Base-by-base conservation (phyloP, 2,329 filamentous ascomycete genomes). In the Chaetomium olivaceum region DNA sequence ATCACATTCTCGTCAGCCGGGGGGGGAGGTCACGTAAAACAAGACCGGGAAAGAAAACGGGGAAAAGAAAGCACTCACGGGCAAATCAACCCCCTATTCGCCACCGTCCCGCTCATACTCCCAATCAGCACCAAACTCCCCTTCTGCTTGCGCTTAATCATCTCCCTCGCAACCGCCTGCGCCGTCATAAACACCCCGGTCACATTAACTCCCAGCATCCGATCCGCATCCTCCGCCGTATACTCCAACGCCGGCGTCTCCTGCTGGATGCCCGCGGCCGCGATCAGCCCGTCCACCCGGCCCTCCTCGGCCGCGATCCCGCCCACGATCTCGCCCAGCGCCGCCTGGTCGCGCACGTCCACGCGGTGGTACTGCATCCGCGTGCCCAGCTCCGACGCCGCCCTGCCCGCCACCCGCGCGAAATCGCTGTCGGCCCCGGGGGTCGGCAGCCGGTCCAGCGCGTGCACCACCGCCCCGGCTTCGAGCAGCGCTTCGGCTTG, bases 121-220 rank as follows among this genome's bases (percentile, higher is more conserved):
- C 83, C 87, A 73, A 91, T 88, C 73, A 91, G 77, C 16, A 86
- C 85, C 66, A 91, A 85, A 73, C 86, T 89, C 0, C 88, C 88
- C 6, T 80, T 78, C 29, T 79, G 81, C 64, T 85, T 82, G 31
- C 85, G 80, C 59, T 83, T 82, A 25, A 87, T 80, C 84, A 91
- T 88, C 76, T 95, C 90, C 63, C 89, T 85, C 39, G 93, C 93
- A n/a, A 92, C 91, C 23, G 92, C 92, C 81, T 94, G 91, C 29
- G 92, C 92, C 69, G 92, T 96, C 85, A 93, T 87, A 79, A 92
- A 91, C 31, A 85, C 88, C 14, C 93, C 93, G n/a, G 88, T 95
- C 71, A 96, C 83, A 78, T 97, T 96, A 74, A 94, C 89, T 73
- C 90, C 86, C 77, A 96, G 84, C 82, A 96, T 91, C 77, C 88